phyloP scores from a whole-genome alignment of 1,139 yeast species.

The Tardiomyces digboiensis region DNA sequence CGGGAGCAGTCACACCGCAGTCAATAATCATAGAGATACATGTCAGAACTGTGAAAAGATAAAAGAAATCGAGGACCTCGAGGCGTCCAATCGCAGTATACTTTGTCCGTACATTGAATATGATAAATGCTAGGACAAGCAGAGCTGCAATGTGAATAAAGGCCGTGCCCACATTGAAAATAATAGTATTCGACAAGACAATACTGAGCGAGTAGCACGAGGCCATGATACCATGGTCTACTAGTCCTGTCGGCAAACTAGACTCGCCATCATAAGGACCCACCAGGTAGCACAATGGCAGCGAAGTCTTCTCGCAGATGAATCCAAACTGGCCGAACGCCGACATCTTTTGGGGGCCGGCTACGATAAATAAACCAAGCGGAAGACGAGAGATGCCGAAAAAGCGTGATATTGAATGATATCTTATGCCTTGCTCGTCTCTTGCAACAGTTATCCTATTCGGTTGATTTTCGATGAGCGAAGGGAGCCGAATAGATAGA shows the following conservation, averaged over 20 bases:
- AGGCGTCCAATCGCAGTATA: conserved; percentile 91
- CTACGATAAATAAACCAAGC: too few relatives aligned
- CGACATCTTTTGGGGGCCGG: too few relatives aligned
- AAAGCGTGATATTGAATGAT: too few relatives aligned
- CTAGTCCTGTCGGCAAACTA: conserved; percentile 22
- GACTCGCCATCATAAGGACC: conserved; percentile 28
- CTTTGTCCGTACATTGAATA: conserved; percentile 72
- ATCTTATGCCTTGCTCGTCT: too few relatives aligned
- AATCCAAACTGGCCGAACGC: conserved; percentile 59
- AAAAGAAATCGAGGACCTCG: conserved; percentile 73
- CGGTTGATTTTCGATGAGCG: too few relatives aligned
- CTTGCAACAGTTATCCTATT: too few relatives aligned
- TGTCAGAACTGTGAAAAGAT: conserved; percentile 46
- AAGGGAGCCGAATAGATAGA: too few relatives aligned
- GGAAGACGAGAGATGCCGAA: too few relatives aligned
- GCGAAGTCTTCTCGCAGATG: conserved; percentile 58
- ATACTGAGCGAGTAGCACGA: conserved; percentile 79
- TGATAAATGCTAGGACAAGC: conserved; percentile 52
- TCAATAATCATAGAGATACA: conserved; percentile 70
- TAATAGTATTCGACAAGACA: conserved; percentile 81
- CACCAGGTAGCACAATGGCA: conserved; percentile 71
- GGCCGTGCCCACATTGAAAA: conserved; percentile 86
- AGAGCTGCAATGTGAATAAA: conserved; percentile 75
- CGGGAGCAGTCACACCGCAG: conserved; percentile 89
- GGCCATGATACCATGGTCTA: conserved; percentile 55